Conservation (phyloP, 371 early-diverging fungal genomes). For the Neoconidiobolus thromboides region DNA sequence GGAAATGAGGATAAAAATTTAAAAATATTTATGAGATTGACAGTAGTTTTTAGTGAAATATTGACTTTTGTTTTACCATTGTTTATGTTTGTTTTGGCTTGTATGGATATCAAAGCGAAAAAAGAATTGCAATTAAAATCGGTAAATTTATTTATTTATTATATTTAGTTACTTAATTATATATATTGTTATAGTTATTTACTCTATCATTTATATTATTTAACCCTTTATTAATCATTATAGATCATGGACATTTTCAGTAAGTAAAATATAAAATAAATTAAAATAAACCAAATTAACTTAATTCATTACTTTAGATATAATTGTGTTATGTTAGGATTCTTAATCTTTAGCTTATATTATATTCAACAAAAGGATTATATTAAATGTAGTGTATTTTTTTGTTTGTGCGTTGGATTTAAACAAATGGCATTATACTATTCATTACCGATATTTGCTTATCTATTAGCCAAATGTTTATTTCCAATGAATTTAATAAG, state of each 20-base stretch:
- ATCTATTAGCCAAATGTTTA: slow-evolving; percentile 38
- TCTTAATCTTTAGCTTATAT: slow-evolving; percentile 52
- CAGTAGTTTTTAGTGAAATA: slow-evolving; percentile 43
- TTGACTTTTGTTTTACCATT: background rate
- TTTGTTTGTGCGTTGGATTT: slow-evolving; percentile 63
- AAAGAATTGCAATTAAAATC: background rate
- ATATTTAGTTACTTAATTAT: background rate
- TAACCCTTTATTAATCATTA: slow-evolving; percentile 69
- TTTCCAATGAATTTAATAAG: background rate
- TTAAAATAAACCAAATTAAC: background rate
- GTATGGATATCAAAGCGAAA: background rate
- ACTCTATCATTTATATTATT: slow-evolving; percentile 35
- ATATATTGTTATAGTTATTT: background rate
- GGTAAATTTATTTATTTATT: too few relatives aligned
- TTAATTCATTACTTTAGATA: slow-evolving; percentile 24
- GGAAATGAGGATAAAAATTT: slow-evolving; percentile 51
- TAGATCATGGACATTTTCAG: slow-evolving; percentile 95
- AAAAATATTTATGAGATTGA: slow-evolving; percentile 76
- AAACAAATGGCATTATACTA: slow-evolving; percentile 95
- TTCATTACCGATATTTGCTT: slow-evolving; percentile 74
- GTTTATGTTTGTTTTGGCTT: background rate
- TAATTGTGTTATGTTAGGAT: slow-evolving; percentile 86
- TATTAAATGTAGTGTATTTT: slow-evolving; percentile 50
- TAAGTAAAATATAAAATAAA: slow-evolving; percentile 9
- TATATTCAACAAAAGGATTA: slow-evolving; percentile 35